Evolutionary conservation across 345 rosid genomes (phyloP).

Genomic region (Trapa bicornis): DNA sequence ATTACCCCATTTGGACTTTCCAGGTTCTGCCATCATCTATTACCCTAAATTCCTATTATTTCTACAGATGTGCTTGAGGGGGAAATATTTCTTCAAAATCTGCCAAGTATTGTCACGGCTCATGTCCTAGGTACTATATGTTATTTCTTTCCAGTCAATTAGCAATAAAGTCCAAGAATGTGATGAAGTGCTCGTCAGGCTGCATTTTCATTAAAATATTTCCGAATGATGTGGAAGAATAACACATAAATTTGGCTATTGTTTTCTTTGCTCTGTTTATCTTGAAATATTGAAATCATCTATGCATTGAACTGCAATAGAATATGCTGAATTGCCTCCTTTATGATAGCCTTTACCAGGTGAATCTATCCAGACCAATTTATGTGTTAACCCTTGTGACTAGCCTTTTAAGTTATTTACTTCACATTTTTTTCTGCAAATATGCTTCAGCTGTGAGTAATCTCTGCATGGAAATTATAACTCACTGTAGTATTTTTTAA

Average conservation of each 20-base stretch:
- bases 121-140: slow-evolving; percentile 65
- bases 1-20: neutral
- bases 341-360: neutral
- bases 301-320: neutral
- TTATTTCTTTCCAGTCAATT: neutral
- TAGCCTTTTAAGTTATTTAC: neutral
- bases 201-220: neutral
- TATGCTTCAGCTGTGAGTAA: neutral
- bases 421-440: neutral
- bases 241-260: neutral
- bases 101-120: slow-evolving; percentile 82
- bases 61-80: slow-evolving; percentile 80
- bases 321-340: neutral
- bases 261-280: no score
- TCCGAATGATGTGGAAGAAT: no score
- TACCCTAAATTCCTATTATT: slow-evolving; percentile 7
- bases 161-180: neutral
- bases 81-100: slow-evolving; percentile 90
- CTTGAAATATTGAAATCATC: neutral
- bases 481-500: neutral
- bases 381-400: neutral
- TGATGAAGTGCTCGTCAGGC: neutral
- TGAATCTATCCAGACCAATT: neutral
- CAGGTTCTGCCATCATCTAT: neutral
- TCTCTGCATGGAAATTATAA: neutral